Conservation (phyloP, 2,329 filamentous ascomycete species). For the Nigrospora oryzae region DNA sequence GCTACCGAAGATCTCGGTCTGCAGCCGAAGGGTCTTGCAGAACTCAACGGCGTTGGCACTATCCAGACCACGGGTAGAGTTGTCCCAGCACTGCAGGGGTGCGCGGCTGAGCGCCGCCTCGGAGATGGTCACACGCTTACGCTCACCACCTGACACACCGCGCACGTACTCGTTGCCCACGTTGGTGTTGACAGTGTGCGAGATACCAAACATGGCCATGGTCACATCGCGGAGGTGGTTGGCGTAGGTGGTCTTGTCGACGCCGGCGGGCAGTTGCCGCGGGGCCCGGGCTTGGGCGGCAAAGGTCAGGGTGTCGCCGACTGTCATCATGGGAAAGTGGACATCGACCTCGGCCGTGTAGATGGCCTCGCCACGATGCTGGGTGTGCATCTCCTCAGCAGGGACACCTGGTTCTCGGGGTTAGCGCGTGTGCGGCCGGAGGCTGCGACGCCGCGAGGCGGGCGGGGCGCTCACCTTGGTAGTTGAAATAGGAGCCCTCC, state of each 20-base stretch:
- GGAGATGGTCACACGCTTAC: slow-evolving; percentile 54
- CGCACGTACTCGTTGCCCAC: slow-evolving; percentile 68
- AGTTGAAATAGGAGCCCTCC: slow-evolving; percentile 64
- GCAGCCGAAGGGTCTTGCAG: slow-evolving; percentile 51
- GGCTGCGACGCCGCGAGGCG: slow-evolving; percentile 6
- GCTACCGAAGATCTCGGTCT: slow-evolving; percentile 21
- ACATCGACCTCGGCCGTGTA: slow-evolving; percentile 78
- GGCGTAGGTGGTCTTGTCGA: slow-evolving; percentile 42
- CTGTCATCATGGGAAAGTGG: slow-evolving; percentile 67
- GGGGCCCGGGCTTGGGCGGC: slow-evolving; percentile 62
- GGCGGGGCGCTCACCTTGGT: slow-evolving; percentile 50
- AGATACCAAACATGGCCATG: slow-evolving; percentile 65
- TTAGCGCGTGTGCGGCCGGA: background rate
- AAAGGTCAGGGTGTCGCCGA: slow-evolving; percentile 70
- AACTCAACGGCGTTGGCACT: slow-evolving; percentile 67
- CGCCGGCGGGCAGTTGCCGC: slow-evolving; percentile 45
- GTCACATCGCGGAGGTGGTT: slow-evolving; percentile 58
- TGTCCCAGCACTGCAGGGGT: slow-evolving; percentile 56
- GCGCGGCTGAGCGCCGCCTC: slow-evolving; percentile 47
- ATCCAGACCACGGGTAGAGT: slow-evolving; percentile 64
- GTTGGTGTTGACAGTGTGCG: slow-evolving; percentile 61
- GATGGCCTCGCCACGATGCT: slow-evolving; percentile 74
- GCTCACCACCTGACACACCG: slow-evolving; percentile 65
- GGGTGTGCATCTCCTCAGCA: slow-evolving; percentile 63
- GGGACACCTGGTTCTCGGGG: slow-evolving; percentile 39